Conservation (phyloP, 2,329 filamentous ascomycete species). For the Aspergillus pseudoterreus region DNA sequence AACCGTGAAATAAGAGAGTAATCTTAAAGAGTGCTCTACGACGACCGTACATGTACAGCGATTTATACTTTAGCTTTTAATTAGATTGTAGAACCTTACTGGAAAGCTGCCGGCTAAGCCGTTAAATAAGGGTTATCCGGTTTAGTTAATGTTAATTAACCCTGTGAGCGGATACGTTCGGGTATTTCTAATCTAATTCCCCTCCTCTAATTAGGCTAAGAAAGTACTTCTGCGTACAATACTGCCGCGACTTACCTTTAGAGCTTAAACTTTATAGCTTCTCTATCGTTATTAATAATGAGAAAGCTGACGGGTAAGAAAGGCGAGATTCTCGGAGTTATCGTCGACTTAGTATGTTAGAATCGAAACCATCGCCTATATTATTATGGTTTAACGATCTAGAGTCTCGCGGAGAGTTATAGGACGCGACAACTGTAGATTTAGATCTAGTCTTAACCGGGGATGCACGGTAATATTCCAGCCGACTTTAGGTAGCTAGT, state of each 20-base stretch:
- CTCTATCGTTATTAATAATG: conserved; percentile 1
- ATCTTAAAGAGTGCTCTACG: conserved; percentile 26
- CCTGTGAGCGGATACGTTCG: conserved; percentile 37
- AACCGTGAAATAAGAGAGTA: conserved; percentile 23
- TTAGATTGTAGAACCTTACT: neutral
- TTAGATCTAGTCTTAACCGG: conserved; percentile 12
- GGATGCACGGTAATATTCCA: conserved; percentile 11
- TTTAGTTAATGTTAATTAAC: conserved; percentile 15
- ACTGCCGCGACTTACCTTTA: conserved; percentile 19
- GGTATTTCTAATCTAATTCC: conserved; percentile 34
- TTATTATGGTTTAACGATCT: conserved; percentile 4
- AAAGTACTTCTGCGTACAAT: conserved; percentile 42
- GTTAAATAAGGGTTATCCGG: conserved; percentile 6
- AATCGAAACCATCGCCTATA: conserved; percentile 2
- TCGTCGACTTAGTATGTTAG: conserved; percentile 11
- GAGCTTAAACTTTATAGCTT: conserved; percentile 5
- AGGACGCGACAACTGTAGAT: conserved; percentile 5
- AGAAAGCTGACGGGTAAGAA: conserved; percentile 9
- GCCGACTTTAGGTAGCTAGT: conserved; percentile 5
- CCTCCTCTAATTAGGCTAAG: conserved; percentile 30
- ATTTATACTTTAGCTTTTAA: conserved; percentile 13
- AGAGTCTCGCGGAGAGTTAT: conserved; percentile 5
- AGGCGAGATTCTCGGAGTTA: conserved; percentile 2
- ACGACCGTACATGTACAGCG: conserved; percentile 21
- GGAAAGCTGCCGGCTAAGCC: conserved; percentile 7